Evolutionary conservation across 1,284 basidiomycete genomes (phyloP).

Genomic region (Boletus smithii): DNA sequence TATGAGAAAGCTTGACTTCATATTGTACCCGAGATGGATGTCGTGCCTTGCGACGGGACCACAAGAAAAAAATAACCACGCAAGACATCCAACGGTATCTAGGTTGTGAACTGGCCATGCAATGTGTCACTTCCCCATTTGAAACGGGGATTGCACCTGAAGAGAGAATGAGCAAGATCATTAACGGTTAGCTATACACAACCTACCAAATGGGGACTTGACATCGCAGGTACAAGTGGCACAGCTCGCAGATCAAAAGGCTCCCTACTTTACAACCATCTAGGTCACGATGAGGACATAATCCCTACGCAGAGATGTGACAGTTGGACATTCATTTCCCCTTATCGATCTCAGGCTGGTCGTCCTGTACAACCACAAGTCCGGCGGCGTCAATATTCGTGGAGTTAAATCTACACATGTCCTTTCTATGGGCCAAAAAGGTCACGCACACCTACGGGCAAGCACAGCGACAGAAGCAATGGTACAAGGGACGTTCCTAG

Average conservation of each 20-base stretch:
- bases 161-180: background rate
- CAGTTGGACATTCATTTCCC: background rate
- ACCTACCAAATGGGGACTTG: slow-evolving; percentile 3
- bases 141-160: slow-evolving; percentile 2
- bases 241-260: background rate
- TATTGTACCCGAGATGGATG: background rate
- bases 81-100: background rate
- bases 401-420: slow-evolving; percentile 1
- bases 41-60: slow-evolving; percentile 13
- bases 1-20: background rate
- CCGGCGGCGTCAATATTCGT: slow-evolving; percentile 1
- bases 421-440: background rate
- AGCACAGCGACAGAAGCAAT: background rate
- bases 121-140: background rate
- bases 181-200: background rate
- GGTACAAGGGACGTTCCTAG: background rate
- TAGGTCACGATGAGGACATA: background rate
- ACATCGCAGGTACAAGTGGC: slow-evolving; percentile 9
- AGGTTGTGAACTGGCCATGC: background rate
- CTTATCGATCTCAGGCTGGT: background rate
- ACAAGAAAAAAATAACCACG: slow-evolving; percentile 8
- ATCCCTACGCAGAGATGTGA: background rate
- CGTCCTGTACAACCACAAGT: background rate
- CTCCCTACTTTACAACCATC: background rate
- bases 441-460: background rate